These are phyloP conservation scores for Candida maesae DNA, from an alignment of 805 yeast genomes.

Conservation along the genomic window DNA sequence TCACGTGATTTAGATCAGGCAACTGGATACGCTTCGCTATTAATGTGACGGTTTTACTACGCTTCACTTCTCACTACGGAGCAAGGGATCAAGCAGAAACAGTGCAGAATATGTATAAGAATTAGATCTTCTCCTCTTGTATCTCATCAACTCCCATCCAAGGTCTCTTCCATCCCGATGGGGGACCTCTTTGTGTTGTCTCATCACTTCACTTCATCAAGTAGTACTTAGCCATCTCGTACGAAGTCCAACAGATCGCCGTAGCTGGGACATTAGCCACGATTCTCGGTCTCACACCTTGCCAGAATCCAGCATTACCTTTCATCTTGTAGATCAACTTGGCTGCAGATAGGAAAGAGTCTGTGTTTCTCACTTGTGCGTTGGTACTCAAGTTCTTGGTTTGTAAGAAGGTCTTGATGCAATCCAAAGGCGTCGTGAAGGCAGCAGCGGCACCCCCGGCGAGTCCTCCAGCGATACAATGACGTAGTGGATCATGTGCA, in stretches of 20 bases:
- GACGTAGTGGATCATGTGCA: conserved; percentile 83
- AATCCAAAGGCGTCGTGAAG: conserved; percentile 89
- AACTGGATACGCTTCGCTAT: too few relatives aligned
- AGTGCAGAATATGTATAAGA: too few relatives aligned
- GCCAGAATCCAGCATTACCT: conserved; percentile 63
- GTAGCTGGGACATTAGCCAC: conserved; percentile 92
- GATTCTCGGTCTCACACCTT: conserved; percentile 88
- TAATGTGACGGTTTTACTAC: too few relatives aligned
- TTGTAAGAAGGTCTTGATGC: conserved; percentile 86
- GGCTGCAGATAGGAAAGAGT: conserved; percentile 71
- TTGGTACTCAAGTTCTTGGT: conserved; percentile 56
- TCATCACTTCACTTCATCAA: conserved; percentile 21
- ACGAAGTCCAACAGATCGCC: conserved; percentile 96
- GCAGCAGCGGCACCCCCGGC: conserved; percentile 98
- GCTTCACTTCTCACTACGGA: too few relatives aligned
- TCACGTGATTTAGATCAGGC: too few relatives aligned
- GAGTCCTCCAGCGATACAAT: conserved; percentile 87
- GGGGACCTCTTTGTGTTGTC: too few relatives aligned
- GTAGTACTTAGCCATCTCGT: conserved; percentile 85
- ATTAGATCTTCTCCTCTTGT: too few relatives aligned
- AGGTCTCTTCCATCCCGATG: too few relatives aligned
- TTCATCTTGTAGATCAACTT: conserved; percentile 54
- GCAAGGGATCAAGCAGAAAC: too few relatives aligned
- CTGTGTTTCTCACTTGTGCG: conserved; percentile 45
- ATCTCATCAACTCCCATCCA: too few relatives aligned